Percentiles rank a stretch among this genome's conserved stretches.
Conservation (phyloP, 164 flowering plant genomes). For the Vitis cinerea region DNA sequence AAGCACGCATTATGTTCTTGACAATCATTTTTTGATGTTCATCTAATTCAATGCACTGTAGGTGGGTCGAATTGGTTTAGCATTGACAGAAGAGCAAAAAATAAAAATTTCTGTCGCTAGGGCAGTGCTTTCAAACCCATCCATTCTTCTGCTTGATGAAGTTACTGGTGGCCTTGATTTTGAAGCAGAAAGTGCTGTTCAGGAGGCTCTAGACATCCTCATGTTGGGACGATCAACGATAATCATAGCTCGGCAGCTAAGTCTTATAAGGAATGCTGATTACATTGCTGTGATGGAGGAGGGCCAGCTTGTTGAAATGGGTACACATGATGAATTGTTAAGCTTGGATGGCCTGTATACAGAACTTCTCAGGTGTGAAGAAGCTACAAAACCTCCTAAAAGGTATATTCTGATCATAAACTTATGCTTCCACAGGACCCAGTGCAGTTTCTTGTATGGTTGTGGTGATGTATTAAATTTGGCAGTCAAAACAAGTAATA, state of each 20-base stretch:
- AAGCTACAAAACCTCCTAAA: slow-evolving; percentile 71
- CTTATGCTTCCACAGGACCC: not conserved
- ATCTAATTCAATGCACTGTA: slow-evolving; percentile 26
- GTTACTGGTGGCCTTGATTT: slow-evolving; percentile 77
- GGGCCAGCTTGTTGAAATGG: slow-evolving; percentile 98
- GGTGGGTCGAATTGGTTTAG: slow-evolving; percentile 92
- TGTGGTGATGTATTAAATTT: no score
- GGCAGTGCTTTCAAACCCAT: slow-evolving; percentile 92
- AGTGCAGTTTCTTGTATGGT: no score
- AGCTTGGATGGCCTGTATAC: slow-evolving; percentile 80
- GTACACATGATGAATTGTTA: slow-evolving; percentile 92
- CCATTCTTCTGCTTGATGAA: slow-evolving; percentile 92
- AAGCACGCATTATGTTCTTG: not conserved
- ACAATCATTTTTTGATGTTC: slow-evolving; percentile 1
- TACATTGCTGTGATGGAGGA: slow-evolving; percentile 99
- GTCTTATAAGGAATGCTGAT: slow-evolving; percentile 95
- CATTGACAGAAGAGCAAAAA: slow-evolving; percentile 88
- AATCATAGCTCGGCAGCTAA: slow-evolving; percentile 89
- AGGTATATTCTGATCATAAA: slow-evolving; percentile 32
- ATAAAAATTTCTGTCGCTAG: slow-evolving; percentile 93
- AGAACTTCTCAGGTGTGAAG: slow-evolving; percentile 84
- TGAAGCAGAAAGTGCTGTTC: slow-evolving; percentile 95
- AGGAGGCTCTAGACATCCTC: slow-evolving; percentile 90
- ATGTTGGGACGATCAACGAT: slow-evolving; percentile 96
- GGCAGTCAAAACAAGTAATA: no score